phyloP scores from a whole-genome alignment of 768 basidiomycete genomes.

The Pleurotus ostreatus region DNA sequence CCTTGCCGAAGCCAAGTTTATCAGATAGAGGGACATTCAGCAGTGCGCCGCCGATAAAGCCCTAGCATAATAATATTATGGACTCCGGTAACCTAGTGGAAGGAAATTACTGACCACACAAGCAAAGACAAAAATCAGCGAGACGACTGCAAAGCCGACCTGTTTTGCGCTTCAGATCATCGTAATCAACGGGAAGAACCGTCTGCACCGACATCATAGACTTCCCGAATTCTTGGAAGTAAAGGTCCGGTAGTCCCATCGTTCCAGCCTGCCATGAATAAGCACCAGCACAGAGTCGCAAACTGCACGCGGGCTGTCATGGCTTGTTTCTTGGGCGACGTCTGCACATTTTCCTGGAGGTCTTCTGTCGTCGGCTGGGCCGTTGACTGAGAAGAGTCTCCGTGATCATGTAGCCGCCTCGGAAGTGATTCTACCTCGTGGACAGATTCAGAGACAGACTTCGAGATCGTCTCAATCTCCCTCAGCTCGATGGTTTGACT shows the following conservation, averaged over 20 bases:
- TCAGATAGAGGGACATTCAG: constrained; percentile 44
- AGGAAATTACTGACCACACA: constrained; percentile 30
- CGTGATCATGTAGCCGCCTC: not conserved
- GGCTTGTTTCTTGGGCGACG: not conserved
- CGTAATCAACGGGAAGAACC: constrained; percentile 20
- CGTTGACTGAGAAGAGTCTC: not conserved
- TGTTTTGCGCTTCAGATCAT: constrained; percentile 14
- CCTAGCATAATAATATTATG: constrained; percentile 20
- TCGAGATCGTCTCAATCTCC: constrained; percentile 2
- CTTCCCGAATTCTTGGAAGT: constrained; percentile 63
- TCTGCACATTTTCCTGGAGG: not conserved
- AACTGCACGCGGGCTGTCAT: constrained; percentile 39
- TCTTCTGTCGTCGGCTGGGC: not conserved
- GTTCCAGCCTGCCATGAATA: constrained; percentile 74
- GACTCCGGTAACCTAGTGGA: constrained; percentile 14
- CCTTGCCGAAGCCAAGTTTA: constrained; percentile 41
- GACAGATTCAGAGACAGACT: not conserved
- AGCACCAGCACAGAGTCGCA: constrained; percentile 45
- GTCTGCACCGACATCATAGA: constrained; percentile 37
- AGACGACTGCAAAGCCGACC: constrained; percentile 52
- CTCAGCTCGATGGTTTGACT: constrained; percentile 6
- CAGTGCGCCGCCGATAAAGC: constrained; percentile 41
- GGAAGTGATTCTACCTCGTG: not conserved
- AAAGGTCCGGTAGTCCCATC: constrained; percentile 74
- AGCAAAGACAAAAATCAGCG: constrained; percentile 50